Evolutionary conservation across 2,329 filamentous ascomycete genomes (phyloP), one percentile per base, ranked within the genome.

Genomic region (Ambrosiella cleistominuta): DNA sequence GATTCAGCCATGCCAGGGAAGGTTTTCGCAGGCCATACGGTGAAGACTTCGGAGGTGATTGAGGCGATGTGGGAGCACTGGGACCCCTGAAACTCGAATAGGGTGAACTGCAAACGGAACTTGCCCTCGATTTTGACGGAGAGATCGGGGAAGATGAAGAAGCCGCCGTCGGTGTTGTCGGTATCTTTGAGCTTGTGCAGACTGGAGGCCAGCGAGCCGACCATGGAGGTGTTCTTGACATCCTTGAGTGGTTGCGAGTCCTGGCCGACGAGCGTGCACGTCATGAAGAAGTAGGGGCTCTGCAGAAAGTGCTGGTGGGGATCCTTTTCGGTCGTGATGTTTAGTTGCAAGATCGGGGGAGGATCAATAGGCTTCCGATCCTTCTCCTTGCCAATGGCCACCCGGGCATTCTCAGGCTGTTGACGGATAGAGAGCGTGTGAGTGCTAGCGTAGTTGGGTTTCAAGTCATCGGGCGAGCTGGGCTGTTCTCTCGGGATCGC

Each of bases 61-160:
- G 61, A 59, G 50, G 61, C 61, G 13, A 62, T 65, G 47, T 68
- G 64, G 58, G 68, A 66, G 59, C 68, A 70, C 57, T 69, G 68
- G 15, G 54, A 36, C 15, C 59, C 59, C 45, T 61, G 59, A 35
- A 63, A 60, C 57, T 90, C 85, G 68, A 85, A 90, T 12, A 95
- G 75, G 54, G 80, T 84, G 67, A 95, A 95, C 58, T 82, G 78
- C 44, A 95, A 75, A 40, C 83, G 76, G 66, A 82, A 91, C 17
- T 74, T 75, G 37, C 89, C 89, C 64, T 86, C 80, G 27, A 81
- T 74, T 66, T 85, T 85, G 61, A 91, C 81, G 0, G 87, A 93
- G 19, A 95, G 74, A 68, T 95, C 88, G 4, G 86, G 86, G 69
- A 94, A 95, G n/a, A 95, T 83, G 66, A 95, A 95, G 70, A 89